These are phyloP conservation scores for Neurospora tetrasperma DNA, from an alignment of 495 filamentous ascomycete genomes.

Conservation along the genomic window DNA sequence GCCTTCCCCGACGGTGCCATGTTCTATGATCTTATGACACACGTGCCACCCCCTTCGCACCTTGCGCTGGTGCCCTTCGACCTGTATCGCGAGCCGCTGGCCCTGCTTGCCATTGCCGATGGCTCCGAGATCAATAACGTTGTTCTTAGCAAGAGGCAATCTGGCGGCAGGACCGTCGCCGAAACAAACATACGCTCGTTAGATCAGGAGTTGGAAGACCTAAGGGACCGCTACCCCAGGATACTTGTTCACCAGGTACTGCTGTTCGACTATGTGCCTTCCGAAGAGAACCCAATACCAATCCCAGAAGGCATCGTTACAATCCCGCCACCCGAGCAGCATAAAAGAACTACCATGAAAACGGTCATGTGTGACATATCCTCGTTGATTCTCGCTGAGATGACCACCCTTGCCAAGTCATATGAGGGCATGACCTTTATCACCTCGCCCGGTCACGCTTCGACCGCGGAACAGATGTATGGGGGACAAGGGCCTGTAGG, in stretches of 20 bases:
- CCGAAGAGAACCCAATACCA: conserved; percentile 30
- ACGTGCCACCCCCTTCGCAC: conserved; percentile 66
- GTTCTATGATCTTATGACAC: conserved; percentile 79
- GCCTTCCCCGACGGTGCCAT: conserved; percentile 84
- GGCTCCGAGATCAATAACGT: conserved; percentile 46
- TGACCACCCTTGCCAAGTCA: conserved; percentile 77
- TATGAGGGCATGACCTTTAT: conserved; percentile 70
- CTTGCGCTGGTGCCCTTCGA: conserved; percentile 76
- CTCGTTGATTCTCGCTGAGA: conserved; percentile 69
- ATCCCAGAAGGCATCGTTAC: conserved; percentile 54
- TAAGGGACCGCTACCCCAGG: conserved; percentile 62
- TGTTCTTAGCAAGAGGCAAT: conserved; percentile 36
- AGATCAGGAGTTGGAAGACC: conserved; percentile 54
- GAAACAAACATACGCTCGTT: conserved; percentile 43
- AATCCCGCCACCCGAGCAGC: conserved; percentile 61
- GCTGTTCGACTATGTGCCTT: conserved; percentile 59
- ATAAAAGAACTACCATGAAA: conserved; percentile 82
- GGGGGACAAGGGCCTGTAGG: conserved; percentile 8
- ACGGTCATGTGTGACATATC: conserved; percentile 91
- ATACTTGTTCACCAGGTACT: conserved; percentile 69
- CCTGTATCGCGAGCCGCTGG: conserved; percentile 66
- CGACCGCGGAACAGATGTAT: conserved; percentile 23
- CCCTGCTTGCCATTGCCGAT: conserved; percentile 71
- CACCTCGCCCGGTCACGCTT: conserved; percentile 55
- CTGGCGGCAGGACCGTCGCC: conserved; percentile 33